Conservation (phyloP, 1,284 basidiomycete genomes). For the Leccinum fuscescens region DNA sequence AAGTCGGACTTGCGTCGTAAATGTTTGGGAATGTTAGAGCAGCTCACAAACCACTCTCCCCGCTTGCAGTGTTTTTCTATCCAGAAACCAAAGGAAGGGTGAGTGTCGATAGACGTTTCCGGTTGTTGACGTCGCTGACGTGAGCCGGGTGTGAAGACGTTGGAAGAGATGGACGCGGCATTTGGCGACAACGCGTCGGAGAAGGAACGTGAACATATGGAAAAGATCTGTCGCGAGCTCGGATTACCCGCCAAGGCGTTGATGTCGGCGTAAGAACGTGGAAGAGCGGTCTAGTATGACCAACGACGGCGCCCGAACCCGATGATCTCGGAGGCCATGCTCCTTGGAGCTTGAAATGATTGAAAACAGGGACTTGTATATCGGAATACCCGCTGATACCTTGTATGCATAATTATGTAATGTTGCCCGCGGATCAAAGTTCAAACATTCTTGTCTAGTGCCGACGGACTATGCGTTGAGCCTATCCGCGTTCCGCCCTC, state of each 20-base stretch:
- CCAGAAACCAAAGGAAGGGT: constrained; percentile 35
- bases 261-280: constrained; percentile 14
- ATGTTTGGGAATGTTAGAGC: background rate
- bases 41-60: background rate
- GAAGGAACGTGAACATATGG: constrained; percentile 31
- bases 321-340: background rate
- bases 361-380: background rate
- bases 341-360: background rate
- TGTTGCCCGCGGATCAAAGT: background rate
- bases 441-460: background rate
- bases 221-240: constrained; percentile 28
- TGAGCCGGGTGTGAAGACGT: constrained; percentile 21
- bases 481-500: too few relatives aligned
- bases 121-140: constrained; percentile 9
- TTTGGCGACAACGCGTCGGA: constrained; percentile 33
- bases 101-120: constrained; percentile 3
- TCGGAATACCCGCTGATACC: background rate
- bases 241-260: constrained; percentile 30
- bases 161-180: constrained; percentile 36
- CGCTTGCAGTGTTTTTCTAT: constrained; percentile 26
- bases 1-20: constrained; percentile 5
- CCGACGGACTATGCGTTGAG: too few relatives aligned
- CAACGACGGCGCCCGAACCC: background rate
- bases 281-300: background rate
- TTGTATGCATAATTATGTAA: background rate